phyloP scores from a whole-genome alignment of 192 early-diverging fungal species.

The Rhizophagus prolifer region DNA sequence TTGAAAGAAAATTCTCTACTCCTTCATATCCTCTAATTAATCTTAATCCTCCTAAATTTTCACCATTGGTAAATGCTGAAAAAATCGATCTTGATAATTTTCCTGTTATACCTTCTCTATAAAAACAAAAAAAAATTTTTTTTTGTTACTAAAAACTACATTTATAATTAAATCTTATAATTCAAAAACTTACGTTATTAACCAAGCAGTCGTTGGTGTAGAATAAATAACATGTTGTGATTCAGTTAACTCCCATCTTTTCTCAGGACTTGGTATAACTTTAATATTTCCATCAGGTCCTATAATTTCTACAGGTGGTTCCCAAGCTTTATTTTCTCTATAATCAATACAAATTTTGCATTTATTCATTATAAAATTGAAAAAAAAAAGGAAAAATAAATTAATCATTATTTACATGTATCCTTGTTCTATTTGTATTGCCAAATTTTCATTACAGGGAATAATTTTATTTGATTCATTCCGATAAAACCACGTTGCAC shows the following conservation, averaged over 20 bases:
- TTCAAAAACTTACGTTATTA: constrained; percentile 30
- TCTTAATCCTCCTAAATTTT: constrained; percentile 65
- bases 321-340: constrained; percentile 63
- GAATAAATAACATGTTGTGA: constrained; percentile 74
- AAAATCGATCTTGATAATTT: constrained; percentile 66
- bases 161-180: neutral
- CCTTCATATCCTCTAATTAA: constrained; percentile 75
- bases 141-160: neutral
- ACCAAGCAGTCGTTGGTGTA: constrained; percentile 59
- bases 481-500: constrained; percentile 85
- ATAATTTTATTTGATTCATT: constrained; percentile 61
- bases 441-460: constrained; percentile 80
- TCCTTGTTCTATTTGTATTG: constrained; percentile 79
- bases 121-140: constrained; percentile 2
- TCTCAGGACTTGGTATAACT: constrained; percentile 32
- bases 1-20: constrained; percentile 55
- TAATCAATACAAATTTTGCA: neutral
- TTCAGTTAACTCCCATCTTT: constrained; percentile 74
- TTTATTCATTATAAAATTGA: neutral
- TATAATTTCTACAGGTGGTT: constrained; percentile 22
- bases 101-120: constrained; percentile 58
- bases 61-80: constrained; percentile 53
- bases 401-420: constrained; percentile 49
- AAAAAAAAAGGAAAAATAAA: neutral
- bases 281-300: constrained; percentile 32